Base-by-base conservation (phyloP, 2,329 filamentous ascomycete species). In the Coniella lustricola region DNA sequence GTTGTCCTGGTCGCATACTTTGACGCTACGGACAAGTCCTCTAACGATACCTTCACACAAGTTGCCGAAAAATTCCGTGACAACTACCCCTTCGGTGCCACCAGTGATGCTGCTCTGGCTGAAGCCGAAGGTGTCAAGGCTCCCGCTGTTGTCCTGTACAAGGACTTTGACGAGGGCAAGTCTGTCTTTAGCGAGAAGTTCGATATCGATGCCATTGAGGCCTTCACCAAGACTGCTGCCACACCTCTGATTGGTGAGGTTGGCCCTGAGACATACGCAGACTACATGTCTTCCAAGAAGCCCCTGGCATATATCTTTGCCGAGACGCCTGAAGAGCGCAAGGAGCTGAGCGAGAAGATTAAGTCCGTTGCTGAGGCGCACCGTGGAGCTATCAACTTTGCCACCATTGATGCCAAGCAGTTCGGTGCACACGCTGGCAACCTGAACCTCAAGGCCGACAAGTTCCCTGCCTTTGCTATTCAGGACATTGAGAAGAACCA, bases 301-400 rank as follows among this genome's bases (percentile, higher is more conserved):
- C 93, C 93, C 53, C 84, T 98, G 55, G 93, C 90, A 56, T 98
- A 97, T 75, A 95, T 98, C 73, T 97, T 98, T 71, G 84, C 91
- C 56, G 90, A 96, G 75, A 90, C 87, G 39, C 67, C 79, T 22
- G 91, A 97, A 73, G 90, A 95, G 79, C 90, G 93, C 61, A 80
- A 85, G 64, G 74, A 82, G 63, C 82, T 95, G 58, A 75, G 84
- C 59, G 80, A 85, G 56, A 74, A 81, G 55, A 77, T 98, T 63
- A 95, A 90, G 78, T 77, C 87, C 57, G 70, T 98, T 57, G 93
- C 93, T 53, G 80, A 94, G 75, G 86, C 91, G 75, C 82, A 90
- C 78, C 91, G 90, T 74, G 91, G 93, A 71, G 83, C 82, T 68
- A 81, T 98, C 76, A 97, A 95, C 85, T 94, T 98, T 67, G 93